Conservation (phyloP, 2,329 filamentous ascomycete species). For the Didymella pomorum region DNA sequence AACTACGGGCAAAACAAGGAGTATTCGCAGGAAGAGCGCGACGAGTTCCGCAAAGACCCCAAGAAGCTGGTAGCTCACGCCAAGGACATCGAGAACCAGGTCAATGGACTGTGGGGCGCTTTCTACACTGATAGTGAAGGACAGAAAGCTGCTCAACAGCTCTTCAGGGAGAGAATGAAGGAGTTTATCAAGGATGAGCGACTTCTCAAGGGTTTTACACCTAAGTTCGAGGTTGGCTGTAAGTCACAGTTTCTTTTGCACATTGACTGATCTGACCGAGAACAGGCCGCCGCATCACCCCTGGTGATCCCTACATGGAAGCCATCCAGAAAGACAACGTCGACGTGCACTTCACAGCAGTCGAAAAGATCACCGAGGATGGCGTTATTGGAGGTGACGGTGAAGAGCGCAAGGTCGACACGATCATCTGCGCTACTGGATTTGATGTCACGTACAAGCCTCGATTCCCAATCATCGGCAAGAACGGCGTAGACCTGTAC, state of each 20-base stretch:
- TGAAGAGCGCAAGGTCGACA: constrained; percentile 52
- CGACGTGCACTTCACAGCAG: constrained; percentile 60
- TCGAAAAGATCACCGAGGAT: constrained; percentile 55
- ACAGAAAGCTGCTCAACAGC: constrained; percentile 51
- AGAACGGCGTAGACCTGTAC: constrained; percentile 50
- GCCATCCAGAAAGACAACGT: constrained; percentile 61
- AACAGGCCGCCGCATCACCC: constrained; percentile 54
- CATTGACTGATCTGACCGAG: neutral
- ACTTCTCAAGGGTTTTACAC: constrained; percentile 58
- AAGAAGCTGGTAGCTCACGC: constrained; percentile 54
- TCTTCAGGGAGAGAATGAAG: constrained; percentile 56
- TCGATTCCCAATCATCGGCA: constrained; percentile 55
- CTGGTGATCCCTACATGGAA: constrained; percentile 61
- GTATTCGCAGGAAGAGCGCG: constrained; percentile 55
- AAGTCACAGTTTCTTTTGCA: constrained; percentile 5
- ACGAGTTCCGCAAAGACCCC: constrained; percentile 54
- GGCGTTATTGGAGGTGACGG: constrained; percentile 57
- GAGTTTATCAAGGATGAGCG: constrained; percentile 62
- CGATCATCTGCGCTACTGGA: constrained; percentile 57
- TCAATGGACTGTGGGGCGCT: constrained; percentile 58
- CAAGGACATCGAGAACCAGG: constrained; percentile 56
- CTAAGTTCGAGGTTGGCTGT: constrained; percentile 57
- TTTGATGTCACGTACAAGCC: constrained; percentile 56
- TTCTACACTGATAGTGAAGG: constrained; percentile 56
- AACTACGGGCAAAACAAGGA: constrained; percentile 57